Conservation (phyloP, 768 basidiomycete species). For the Lepiota brunneoincarnata region DNA sequence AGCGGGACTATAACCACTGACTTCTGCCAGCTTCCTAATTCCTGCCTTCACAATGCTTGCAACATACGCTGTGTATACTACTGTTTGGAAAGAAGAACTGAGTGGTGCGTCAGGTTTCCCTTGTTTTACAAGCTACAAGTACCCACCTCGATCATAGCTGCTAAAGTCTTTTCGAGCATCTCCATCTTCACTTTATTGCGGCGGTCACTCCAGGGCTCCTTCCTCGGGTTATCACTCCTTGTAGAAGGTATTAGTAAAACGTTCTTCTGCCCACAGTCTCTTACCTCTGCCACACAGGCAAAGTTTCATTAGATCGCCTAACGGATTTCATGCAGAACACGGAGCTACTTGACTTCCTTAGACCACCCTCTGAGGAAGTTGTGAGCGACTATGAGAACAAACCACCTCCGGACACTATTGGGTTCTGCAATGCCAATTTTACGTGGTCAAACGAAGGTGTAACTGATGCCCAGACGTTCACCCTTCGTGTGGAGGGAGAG, state of each 20-base stretch:
- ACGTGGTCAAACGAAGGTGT: conserved; percentile 44
- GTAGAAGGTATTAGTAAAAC: conserved; percentile 11
- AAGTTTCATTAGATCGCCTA: conserved; percentile 60
- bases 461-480: conserved; percentile 41
- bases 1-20: not conserved
- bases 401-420: conserved; percentile 30
- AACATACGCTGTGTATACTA: conserved; percentile 57
- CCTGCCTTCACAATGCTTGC: conserved; percentile 65
- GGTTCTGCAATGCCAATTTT: conserved; percentile 53
- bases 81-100: conserved; percentile 25
- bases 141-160: conserved; percentile 27
- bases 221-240: conserved; percentile 21
- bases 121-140: not conserved
- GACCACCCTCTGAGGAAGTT: not conserved
- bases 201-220: conserved; percentile 39
- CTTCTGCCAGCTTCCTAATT: conserved; percentile 45
- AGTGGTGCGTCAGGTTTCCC: conserved; percentile 16
- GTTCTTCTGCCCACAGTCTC: not conserved
- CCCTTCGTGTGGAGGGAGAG: conserved; percentile 50
- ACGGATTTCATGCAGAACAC: conserved; percentile 27
- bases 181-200: conserved; percentile 61
- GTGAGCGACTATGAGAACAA: conserved; percentile 1
- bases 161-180: conserved; percentile 46
- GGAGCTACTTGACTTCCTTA: conserved; percentile 34
- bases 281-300: conserved; percentile 28